phyloP scores from a whole-genome alignment of 2,329 filamentous ascomycete species.

The Beauveria sp. region DNA sequence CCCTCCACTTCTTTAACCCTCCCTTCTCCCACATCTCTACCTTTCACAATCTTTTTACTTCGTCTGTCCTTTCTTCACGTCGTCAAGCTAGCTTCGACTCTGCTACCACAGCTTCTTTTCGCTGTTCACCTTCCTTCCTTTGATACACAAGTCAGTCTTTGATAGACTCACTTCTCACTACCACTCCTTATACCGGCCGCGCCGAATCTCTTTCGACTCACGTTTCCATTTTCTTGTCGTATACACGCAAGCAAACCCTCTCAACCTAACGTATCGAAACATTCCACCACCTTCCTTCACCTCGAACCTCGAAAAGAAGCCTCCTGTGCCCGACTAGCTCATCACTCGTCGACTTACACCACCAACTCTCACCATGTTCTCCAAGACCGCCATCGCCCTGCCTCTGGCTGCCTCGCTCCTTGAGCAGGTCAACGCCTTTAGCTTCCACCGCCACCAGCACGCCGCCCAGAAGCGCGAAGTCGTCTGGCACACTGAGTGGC shows the following conservation, averaged over 20 bases:
- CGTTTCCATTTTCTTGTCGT: not conserved
- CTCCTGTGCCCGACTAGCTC: not conserved
- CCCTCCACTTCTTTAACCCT: conserved; percentile 10
- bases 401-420: conserved; percentile 36
- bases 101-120: conserved; percentile 24
- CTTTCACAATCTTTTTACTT: conserved; percentile 19
- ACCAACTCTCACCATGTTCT: conserved; percentile 31
- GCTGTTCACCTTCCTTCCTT: conserved; percentile 20
- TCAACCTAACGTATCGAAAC: not conserved
- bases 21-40: conserved; percentile 15
- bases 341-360: conserved; percentile 1
- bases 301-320: not conserved
- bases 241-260: not conserved
- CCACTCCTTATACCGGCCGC: conserved; percentile 29
- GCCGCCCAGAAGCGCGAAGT: conserved; percentile 26
- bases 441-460: conserved; percentile 35
- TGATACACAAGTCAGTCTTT: conserved; percentile 35
- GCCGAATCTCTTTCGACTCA: conserved; percentile 12
- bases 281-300: conserved; percentile 3
- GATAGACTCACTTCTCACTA: conserved; percentile 35
- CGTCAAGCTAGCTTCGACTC: conserved; percentile 21
- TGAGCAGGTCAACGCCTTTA: conserved; percentile 35
- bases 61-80: conserved; percentile 11
- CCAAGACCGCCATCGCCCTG: conserved; percentile 31
- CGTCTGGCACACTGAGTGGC: conserved; percentile 23